Conservation (phyloP, 371 early-diverging fungal species). For the Actinomucor elegans region DNA sequence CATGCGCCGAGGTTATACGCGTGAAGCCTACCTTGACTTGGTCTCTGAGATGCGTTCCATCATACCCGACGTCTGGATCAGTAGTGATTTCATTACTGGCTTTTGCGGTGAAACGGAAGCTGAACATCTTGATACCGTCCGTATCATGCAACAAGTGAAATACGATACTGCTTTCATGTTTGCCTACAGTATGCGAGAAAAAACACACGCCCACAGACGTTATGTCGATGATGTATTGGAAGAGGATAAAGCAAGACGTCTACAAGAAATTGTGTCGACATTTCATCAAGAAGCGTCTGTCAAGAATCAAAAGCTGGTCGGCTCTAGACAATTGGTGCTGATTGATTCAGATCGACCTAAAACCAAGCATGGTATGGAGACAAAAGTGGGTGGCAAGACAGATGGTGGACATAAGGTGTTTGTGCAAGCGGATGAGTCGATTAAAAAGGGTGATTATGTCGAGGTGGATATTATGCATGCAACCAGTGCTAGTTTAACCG, state of each 20-base stretch:
- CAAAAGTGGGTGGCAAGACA: slow-evolving; percentile 49
- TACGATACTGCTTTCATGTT: slow-evolving; percentile 85
- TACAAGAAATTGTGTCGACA: slow-evolving; percentile 66
- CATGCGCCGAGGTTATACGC: slow-evolving; percentile 79
- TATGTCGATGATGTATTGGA: slow-evolving; percentile 70
- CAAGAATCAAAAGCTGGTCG: slow-evolving; percentile 56
- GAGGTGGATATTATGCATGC: slow-evolving; percentile 28
- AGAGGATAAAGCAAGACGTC: slow-evolving; percentile 56
- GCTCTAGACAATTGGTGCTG: slow-evolving; percentile 59
- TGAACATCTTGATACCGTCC: slow-evolving; percentile 72
- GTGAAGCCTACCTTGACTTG: slow-evolving; percentile 74
- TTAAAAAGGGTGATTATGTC: slow-evolving; percentile 40
- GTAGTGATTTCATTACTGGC: slow-evolving; percentile 77
- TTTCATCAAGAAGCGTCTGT: slow-evolving; percentile 63
- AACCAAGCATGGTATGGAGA: slow-evolving; percentile 36
- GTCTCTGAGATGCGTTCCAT: slow-evolving; percentile 61
- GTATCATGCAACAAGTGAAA: slow-evolving; percentile 64
- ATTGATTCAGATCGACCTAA: slow-evolving; percentile 61
- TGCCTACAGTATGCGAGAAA: slow-evolving; percentile 78
- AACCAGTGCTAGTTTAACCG: slow-evolving; percentile 41
- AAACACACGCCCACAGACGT: slow-evolving; percentile 75
- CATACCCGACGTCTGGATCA: slow-evolving; percentile 74
- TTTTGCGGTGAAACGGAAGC: slow-evolving; percentile 83
- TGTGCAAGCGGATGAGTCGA: slow-evolving; percentile 21
- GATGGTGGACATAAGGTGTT: slow-evolving; percentile 63